Base-by-base conservation (phyloP, 2,329 filamentous ascomycete species). In the Alternaria sp. region DNA sequence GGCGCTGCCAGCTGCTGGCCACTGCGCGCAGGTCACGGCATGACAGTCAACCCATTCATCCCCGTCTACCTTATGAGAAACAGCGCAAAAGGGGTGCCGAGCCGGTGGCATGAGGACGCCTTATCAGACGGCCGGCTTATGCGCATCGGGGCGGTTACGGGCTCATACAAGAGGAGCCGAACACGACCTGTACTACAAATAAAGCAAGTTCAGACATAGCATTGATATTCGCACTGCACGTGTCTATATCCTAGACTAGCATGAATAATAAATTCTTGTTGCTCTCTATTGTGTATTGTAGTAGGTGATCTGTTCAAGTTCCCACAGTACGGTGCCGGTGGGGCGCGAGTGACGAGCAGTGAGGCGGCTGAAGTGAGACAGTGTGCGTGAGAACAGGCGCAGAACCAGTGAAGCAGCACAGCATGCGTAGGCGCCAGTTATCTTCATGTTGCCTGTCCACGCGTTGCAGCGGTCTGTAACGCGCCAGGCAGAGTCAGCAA, bases 291-390 rank as follows among this genome's bases (percentile, higher is more conserved):
- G 32, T 36, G 15, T 36, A 36, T 10, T 11, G 36, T 17, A 40
- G 15, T 40, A 17, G 36, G 36, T 40, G n/a, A 17, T 40, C 9
- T 40, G 36, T 40, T 40, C n/a, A 40, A 17, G 36, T 40, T 40
- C 36, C 36, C 36, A 10, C 9, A 6, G 9, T 40, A 40, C 36
- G 36, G 36, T 17, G 15, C 36, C 15, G 36, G 36, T 40, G 36
- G 36, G 36, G 36, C 36, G n/a, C 36, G 43, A 44, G 26, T 43
- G 13, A 62, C 40, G 61, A 40, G 54, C 25, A 43, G 49, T 30
- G 49, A 45, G 28, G 50, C 58, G 58, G 58, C 43, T 54, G 57
- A 49, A 25, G 57, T 61, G 65, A 67, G 59, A 65, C 65, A 54
- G 23, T 12, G 23, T 59, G 59, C 28, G 62, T 61, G 62, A 51